Evolutionary conservation across 1,139 yeast genomes (phyloP), one percentile per base, ranked within the genome.

Genomic region (Candida glucosophila): DNA sequence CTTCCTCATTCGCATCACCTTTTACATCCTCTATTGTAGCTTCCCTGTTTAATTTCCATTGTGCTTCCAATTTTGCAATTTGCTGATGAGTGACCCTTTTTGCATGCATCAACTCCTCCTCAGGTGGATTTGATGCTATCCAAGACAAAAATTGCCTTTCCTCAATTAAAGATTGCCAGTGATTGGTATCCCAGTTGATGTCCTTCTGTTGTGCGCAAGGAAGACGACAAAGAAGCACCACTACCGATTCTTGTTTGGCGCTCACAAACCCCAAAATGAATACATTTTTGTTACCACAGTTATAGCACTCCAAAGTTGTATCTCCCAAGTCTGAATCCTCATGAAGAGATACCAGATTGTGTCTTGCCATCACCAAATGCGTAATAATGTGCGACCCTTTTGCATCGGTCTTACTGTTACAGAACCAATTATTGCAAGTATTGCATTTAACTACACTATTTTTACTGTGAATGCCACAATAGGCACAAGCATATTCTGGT

Each of bases 91-190:
- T 60, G 19, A 82, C 66, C 17, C 62, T 49, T 22, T 70, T 62
- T 1, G 86, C 67, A 27, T 58, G 59, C 17, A 73, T 45, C 31
- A 66, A 53, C 28, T 78, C 83, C 26, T 74, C 83, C 30, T 77
- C 86, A 2, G 64, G 44, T 1, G 94, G 94, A 4, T 37, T 37
- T 2, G 74, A 59, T 0, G 85, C 90, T 12, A 88, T 71, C 96
- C 96, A 88, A 1, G 83, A 60, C 31, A 86, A 58, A 37, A 88
- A 72, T 35, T 74, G 77, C 20, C 93, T 64, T 37, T 83, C 80
- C 35, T 80, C 92, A 31, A 88, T 82, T 31, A 88, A 57, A 0
- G 95, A 72, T 43, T 79, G 86, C 97, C 97, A 88, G 35, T 80
- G 81, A 20, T 67, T 69, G 1, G 92, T 77, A 44, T 85, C 95